Evolutionary conservation across 257 asterid genomes (phyloP), one percentile per base, ranked within the genome.

Genomic region (Perilla frutescens): DNA sequence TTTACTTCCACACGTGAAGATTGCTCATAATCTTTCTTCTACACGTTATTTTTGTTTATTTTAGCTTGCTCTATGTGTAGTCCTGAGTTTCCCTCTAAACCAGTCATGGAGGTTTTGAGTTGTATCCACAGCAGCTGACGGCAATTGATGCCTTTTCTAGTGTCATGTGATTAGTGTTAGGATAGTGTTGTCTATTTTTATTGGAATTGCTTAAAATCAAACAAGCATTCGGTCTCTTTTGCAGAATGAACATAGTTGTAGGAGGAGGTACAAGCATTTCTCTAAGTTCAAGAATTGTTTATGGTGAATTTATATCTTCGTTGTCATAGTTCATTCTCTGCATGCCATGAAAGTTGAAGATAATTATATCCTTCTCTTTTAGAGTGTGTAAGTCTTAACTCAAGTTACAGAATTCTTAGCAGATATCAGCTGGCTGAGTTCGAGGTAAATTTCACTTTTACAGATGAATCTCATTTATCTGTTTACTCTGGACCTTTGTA

Each of bases 351-450:
- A 9, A 55, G 26, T 62, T 66, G 50, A 48, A 63, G 72, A 31
- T 68, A 41, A 48, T 32, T 1, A 8, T 57, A 68, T 60, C 15
- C 6, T 50, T 49, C 3, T n/a, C 61, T 44, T 41, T 61, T 61
- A 32, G 15, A 60, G 9, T 5, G 57, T 75, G 77, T 55, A 3
- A 45, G 36, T 76, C 96, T 84, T 89, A 81, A 87, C 85, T n/a
- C 47, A 26, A 14, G 47, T 57, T 56, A 67, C 88, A 92, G 98
- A 78, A 91, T 90, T 72, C 94, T 94, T 1, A 94, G 97, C 54
- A 79, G 95, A 65, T 83, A 91, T 77, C 87, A 90, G 86, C 88
- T 94, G 34, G 96, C 97, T 65, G 97, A 94, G 82, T 94, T 94
- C 43, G 99, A 94, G 96, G 97, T 77, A 81, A 60, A 61, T 55